Evolutionary conservation across 179 eudicot genomes (phyloP).

Genomic region (Silene vulgaris): DNA sequence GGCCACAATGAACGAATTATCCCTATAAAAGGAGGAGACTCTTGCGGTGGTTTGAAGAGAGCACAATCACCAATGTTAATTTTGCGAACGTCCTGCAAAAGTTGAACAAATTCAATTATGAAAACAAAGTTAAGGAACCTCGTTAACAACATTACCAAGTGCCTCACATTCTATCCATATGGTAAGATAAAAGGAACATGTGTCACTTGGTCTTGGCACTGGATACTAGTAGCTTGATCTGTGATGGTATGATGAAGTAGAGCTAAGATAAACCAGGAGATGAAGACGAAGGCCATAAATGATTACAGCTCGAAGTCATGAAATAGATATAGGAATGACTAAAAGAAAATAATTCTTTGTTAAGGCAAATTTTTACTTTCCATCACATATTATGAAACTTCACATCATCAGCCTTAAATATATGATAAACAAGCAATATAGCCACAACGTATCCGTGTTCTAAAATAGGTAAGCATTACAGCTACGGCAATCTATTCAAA

Average conservation of each 20-base stretch:
- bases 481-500: neutral
- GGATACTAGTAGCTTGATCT: neutral
- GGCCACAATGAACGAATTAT: conserved; percentile 48
- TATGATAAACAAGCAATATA: too few relatives aligned
- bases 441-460: neutral
- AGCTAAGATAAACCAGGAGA: neutral
- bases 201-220: neutral
- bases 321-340: neutral
- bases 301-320: neutral
- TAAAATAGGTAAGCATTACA: too few relatives aligned
- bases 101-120: neutral
- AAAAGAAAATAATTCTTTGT: neutral
- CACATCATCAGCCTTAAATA: neutral
- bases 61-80: conserved; percentile 81
- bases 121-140: neutral
- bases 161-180: neutral
- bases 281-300: neutral
- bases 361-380: neutral
- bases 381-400: neutral
- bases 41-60: conserved; percentile 66
- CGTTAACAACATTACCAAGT: neutral
- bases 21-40: conserved; percentile 79
- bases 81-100: conserved; percentile 72
- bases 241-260: neutral
- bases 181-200: neutral